Evolutionary conservation across 306 rosid genomes (phyloP).

Genomic region (Amphicarpaea edgeworthii): DNA sequence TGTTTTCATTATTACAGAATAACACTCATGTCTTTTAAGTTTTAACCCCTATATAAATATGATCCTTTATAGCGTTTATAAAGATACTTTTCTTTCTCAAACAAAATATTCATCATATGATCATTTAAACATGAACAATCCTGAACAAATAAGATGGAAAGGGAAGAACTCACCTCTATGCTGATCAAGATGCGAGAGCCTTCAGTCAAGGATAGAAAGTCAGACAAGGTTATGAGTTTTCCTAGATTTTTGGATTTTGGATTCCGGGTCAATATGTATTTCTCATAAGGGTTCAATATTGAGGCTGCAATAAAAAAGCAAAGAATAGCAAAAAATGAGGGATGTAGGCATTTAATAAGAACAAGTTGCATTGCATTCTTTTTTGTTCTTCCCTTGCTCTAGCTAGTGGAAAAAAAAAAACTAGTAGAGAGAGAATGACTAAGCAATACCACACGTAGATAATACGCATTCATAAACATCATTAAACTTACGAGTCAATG

Average conservation of each 20-base stretch:
- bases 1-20: background rate
- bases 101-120: background rate
- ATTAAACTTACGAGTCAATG: constrained; percentile 69
- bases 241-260: constrained; percentile 64
- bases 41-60: background rate
- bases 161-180: constrained; percentile 73
- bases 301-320: constrained; percentile 60
- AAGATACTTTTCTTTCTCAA: background rate
- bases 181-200: constrained; percentile 67
- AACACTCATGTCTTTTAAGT: background rate
- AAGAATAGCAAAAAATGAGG: constrained; percentile 20
- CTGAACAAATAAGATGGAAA: constrained; percentile 16
- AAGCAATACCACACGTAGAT: background rate
- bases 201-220: constrained; percentile 73
- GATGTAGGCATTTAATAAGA: constrained; percentile 8
- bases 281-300: constrained; percentile 59
- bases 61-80: background rate
- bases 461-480: constrained; percentile 35
- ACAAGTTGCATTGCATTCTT: background rate
- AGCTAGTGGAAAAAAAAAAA: background rate
- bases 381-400: background rate
- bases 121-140: background rate
- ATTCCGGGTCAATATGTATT: constrained; percentile 59
- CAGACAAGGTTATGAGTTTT: constrained; percentile 59
- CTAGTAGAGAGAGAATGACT: background rate